Base-by-base conservation (phyloP, 345 rosid genomes). In the Carallia brachiata region DNA sequence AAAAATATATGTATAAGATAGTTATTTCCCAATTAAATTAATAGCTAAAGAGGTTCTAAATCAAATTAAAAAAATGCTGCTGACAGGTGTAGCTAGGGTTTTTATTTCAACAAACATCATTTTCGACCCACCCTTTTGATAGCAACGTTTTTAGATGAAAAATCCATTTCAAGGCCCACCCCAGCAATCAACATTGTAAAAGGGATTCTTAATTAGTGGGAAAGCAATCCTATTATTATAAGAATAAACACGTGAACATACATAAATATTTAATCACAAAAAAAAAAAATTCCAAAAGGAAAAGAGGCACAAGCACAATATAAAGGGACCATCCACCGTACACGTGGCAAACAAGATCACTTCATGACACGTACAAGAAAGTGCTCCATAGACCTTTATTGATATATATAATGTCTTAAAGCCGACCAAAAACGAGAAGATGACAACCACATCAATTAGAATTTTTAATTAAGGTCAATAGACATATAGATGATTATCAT, bases 121-220 rank as follows among this genome's bases (percentile, higher is more conserved):
- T 78, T 67, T 88, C 87, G 72, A 65, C 31, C 86, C 73, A 80
- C 84, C 83, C 69, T 66, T 36, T 36, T 77, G 87, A 86, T 77
- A 40, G 80, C 67, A 72, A 84, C 81, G 15, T 63, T 70, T 52
- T 63, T 59, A 82, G 84, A 79, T 79, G 69, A 19, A 68, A 80
- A 75, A 68, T 61, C 72, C 64, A 73, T 81, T 78, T 83, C 84
- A 74, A 73, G 66, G 1, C 27, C 27, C 31, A 69, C 65, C 78
- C 34, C 53, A 58, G 31, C 52, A 55, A 64, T 74, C 79, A 80
- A 66, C 23, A 55, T 71, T 40, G 8, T 52, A 13, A 53, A 34
- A 73, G 71, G 67, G 85, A 73, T 66, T 69, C 71, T 79, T 71
- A 68, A 60, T 67, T 44, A 44, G 50, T 44, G 16, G 50, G 50